These are phyloP conservation scores for Zygotorulaspora chibaensis DNA, from an alignment of 805 yeast genomes.

Conservation along the genomic window DNA sequence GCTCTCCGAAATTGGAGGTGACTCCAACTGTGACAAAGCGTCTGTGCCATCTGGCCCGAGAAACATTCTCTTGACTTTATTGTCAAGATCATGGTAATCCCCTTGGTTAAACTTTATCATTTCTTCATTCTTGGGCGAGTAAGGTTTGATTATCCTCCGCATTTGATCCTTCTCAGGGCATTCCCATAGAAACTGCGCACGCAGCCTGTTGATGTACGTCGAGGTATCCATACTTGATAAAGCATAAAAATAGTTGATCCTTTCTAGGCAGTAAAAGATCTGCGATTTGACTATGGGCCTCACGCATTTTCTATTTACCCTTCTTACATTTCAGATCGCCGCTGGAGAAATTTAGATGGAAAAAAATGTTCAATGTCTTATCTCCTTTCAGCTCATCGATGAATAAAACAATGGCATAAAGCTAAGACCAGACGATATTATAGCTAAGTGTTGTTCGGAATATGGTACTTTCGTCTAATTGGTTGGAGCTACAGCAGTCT, in stretches of 20 bases:
- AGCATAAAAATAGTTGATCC: too few relatives aligned
- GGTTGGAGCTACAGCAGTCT: conserved; percentile 30
- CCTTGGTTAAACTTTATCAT: conserved; percentile 3
- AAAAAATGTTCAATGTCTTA: neutral
- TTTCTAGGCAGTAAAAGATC: too few relatives aligned
- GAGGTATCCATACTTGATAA: conserved; percentile 25
- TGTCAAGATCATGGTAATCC: conserved; percentile 8
- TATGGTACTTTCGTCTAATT: conserved; percentile 37
- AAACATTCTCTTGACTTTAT: conserved; percentile 17
- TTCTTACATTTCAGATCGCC: neutral
- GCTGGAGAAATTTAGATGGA: conserved; percentile 1
- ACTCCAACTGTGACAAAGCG: conserved; percentile 22
- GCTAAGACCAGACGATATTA: neutral
- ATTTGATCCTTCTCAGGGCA: conserved; percentile 32
- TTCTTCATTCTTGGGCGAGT: conserved; percentile 5
- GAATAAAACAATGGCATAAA: conserved; percentile 1
- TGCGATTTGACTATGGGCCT: neutral
- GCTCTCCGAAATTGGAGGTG: conserved; percentile 30
- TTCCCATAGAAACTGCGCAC: conserved; percentile 29
- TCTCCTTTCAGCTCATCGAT: conserved; percentile 1
- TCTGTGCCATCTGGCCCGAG: conserved; percentile 19
- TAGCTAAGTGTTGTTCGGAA: neutral
- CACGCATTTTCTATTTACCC: neutral
- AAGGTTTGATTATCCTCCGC: conserved; percentile 31
- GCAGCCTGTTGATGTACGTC: conserved; percentile 25